phyloP scores from a whole-genome alignment of 2,329 filamentous ascomycete species.

The Ascochyta clinopodiicola region DNA sequence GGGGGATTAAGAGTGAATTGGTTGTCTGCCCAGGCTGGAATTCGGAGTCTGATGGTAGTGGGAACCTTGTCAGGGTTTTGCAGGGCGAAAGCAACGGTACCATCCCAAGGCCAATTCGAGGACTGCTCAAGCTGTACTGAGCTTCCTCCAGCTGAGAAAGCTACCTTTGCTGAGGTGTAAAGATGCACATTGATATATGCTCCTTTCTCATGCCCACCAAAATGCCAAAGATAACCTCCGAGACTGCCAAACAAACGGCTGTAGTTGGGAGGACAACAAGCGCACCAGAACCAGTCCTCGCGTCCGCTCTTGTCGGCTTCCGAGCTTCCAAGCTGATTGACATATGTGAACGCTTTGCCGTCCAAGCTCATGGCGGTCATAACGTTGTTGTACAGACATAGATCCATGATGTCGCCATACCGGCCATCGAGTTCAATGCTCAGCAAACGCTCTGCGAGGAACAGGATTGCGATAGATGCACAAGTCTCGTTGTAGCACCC shows the following conservation, averaged over 20 bases:
- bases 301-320: constrained; percentile 58
- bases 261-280: constrained; percentile 20
- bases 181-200: constrained; percentile 62
- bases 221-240: constrained; percentile 19
- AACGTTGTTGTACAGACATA: constrained; percentile 66
- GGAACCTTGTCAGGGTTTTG: constrained; percentile 33
- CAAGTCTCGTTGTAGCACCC: constrained; percentile 70
- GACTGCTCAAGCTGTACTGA: constrained; percentile 56
- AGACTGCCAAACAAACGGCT: constrained; percentile 18
- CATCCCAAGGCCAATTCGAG: constrained; percentile 65
- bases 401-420: constrained; percentile 66
- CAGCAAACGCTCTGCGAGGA: constrained; percentile 17
- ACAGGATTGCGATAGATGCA: constrained; percentile 35
- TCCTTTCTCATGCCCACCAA: constrained; percentile 51
- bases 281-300: constrained; percentile 63
- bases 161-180: constrained; percentile 60
- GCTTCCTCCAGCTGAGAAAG: constrained; percentile 44
- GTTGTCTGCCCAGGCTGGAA: constrained; percentile 60
- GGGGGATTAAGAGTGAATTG: constrained; percentile 35
- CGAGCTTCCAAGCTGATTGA: constrained; percentile 65
- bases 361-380: constrained; percentile 64
- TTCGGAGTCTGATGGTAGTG: constrained; percentile 58
- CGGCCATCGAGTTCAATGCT: constrained; percentile 58
- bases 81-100: constrained; percentile 57
- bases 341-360: constrained; percentile 66